Evolutionary conservation across 1,284 basidiomycete species (phyloP).

Genomic region (Cryptococcus floricola): DNA sequence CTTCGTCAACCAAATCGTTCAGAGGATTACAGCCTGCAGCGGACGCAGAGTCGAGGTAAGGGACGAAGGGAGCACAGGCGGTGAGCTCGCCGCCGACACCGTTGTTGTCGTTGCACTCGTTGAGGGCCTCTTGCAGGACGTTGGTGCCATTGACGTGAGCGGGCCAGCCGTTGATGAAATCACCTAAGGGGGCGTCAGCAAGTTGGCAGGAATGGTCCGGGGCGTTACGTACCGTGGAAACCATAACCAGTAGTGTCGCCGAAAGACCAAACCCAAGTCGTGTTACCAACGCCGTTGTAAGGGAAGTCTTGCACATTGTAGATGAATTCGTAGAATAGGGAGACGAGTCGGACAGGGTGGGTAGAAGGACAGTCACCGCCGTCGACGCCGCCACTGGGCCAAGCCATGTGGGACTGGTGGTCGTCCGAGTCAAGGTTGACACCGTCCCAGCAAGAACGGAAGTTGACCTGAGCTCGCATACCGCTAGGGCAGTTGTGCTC

Average conservation of each 20-base stretch:
- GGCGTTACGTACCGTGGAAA: conserved; percentile 30
- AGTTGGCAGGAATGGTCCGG: too few species aligned
- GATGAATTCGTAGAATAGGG: conserved; percentile 48
- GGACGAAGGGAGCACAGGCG: conserved; percentile 44
- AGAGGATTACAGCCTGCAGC: conserved; percentile 37
- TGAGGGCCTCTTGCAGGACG: conserved; percentile 42
- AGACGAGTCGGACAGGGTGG: conserved; percentile 24
- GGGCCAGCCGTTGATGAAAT: conserved; percentile 49
- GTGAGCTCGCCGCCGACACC: conserved; percentile 41
- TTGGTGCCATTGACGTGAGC: conserved; percentile 34
- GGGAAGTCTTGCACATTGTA: conserved; percentile 32
- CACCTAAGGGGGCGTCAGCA: conserved; percentile 9
- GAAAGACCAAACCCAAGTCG: conserved; percentile 43
- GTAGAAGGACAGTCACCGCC: conserved; percentile 50
- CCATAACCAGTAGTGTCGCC: conserved; percentile 49
- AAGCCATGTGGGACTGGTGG: conserved; percentile 50
- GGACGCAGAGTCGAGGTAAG: conserved; percentile 34
- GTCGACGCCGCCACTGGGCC: conserved; percentile 46
- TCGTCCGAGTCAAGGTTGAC: conserved; percentile 49
- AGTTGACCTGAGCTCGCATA: conserved; percentile 49
- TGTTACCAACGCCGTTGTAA: conserved; percentile 28
- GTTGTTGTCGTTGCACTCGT: conserved; percentile 40
- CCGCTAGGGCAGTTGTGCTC: conserved; percentile 44
- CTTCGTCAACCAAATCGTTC: conserved; percentile 42
- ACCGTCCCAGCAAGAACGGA: conserved; percentile 53